phyloP scores from a whole-genome alignment of 2,329 filamentous ascomycete genomes.

The Aspergillus piperis region DNA sequence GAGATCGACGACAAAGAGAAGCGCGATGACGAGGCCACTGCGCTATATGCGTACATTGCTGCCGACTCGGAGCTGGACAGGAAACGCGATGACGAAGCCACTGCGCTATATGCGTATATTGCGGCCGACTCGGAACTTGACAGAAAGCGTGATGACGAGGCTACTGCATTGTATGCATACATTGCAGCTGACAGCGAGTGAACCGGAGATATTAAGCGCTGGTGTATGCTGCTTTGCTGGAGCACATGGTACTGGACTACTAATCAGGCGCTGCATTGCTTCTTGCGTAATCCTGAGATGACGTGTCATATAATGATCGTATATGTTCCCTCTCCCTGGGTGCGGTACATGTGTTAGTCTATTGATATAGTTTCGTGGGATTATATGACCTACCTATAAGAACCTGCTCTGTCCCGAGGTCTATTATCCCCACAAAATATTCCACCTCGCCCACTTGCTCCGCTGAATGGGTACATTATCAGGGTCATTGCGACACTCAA shows the following conservation, averaged over 20 bases:
- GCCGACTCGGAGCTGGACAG: background rate
- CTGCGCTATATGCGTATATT: background rate
- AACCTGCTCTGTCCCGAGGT: no score
- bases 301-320: background rate
- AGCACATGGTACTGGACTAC: no score
- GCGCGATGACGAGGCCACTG: background rate
- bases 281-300: background rate
- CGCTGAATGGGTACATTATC: conserved; percentile 35
- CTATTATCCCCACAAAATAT: conserved; percentile 38
- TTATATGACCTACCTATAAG: no score
- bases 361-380: no score
- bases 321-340: no score
- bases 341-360: no score
- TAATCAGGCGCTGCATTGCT: background rate
- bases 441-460: conserved; percentile 31
- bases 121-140: background rate
- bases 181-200: background rate
- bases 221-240: no score
- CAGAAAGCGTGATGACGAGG: background rate
- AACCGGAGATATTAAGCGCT: background rate
- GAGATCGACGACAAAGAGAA: background rate
- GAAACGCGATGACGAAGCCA: background rate
- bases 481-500: conserved; percentile 44
- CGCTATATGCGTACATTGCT: background rate
- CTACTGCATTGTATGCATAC: background rate